A percentile compares a stretch with the other conserved stretches of the same genome.
Evolutionary conservation across 2,329 filamentous ascomycete species (phyloP).

Genomic region (Colletotrichum liriopes): DNA sequence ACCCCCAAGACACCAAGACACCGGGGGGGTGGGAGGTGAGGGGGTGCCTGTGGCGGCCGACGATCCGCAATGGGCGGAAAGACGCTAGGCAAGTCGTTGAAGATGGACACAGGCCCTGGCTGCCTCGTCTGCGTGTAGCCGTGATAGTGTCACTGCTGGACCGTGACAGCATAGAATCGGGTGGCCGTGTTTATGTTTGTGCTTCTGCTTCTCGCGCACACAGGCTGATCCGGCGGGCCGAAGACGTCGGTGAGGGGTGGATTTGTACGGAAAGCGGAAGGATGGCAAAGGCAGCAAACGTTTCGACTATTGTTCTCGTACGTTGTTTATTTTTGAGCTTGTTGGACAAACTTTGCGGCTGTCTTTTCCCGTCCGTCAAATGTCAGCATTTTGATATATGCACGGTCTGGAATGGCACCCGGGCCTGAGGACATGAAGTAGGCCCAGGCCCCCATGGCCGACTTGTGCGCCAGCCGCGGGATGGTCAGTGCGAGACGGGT

Average conservation of each 20-base stretch:
- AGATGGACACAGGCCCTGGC: constrained; percentile 12
- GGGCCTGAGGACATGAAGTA: no score
- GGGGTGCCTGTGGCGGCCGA: constrained; percentile 29
- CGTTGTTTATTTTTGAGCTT: constrained; percentile 1
- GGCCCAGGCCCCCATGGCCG: no score
- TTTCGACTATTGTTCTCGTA: not conserved
- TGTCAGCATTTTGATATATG: not conserved
- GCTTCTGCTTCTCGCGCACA: constrained; percentile 9
- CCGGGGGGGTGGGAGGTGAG: constrained; percentile 1
- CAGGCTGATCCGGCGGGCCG: constrained; percentile 9
- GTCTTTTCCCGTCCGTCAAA: constrained; percentile 8
- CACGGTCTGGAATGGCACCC: not conserved
- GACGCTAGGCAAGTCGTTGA: constrained; percentile 18
- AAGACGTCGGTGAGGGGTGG: constrained; percentile 5
- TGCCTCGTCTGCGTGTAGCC: constrained; percentile 5
- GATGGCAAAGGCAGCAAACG: constrained; percentile 14
- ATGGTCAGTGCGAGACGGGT: constrained; percentile 14
- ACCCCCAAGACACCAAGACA: not conserved
- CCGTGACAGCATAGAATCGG: not conserved
- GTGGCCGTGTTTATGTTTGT: constrained; percentile 1
- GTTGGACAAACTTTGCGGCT: constrained; percentile 27
- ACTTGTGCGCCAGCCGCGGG: constrained; percentile 2
- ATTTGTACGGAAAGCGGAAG: not conserved
- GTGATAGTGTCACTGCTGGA: constrained; percentile 16
- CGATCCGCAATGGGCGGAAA: constrained; percentile 25